These are phyloP conservation scores for Drechslera avenae DNA, from an alignment of 2,329 filamentous ascomycete species.

Conservation along the genomic window DNA sequence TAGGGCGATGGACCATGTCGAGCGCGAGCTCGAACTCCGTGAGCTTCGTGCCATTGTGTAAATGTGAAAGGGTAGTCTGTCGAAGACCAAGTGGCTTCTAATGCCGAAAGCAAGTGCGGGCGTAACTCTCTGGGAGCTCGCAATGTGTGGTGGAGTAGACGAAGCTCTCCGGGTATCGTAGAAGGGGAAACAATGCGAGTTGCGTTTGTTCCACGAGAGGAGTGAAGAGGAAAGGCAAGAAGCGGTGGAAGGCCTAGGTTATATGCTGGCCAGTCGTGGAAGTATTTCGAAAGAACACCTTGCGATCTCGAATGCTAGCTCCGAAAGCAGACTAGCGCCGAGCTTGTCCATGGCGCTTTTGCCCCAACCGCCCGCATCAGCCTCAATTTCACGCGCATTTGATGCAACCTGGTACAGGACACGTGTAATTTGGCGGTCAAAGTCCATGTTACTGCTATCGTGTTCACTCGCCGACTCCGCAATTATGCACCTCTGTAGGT, in stretches of 20 bases:
- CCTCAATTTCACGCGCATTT: conserved; percentile 37
- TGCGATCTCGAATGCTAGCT: conserved; percentile 30
- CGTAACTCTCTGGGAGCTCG: conserved; percentile 35
- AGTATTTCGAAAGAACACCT: conserved; percentile 42
- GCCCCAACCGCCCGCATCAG: conserved; percentile 31
- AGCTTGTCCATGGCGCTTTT: conserved; percentile 28
- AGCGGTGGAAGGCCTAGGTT: conserved; percentile 33
- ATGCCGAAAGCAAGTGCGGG: conserved; percentile 25
- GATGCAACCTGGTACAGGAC: conserved; percentile 37
- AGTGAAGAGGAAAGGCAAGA: conserved; percentile 26
- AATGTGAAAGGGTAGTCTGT: conserved; percentile 27
- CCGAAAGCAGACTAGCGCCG: conserved; percentile 27
- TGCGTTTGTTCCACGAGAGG: conserved; percentile 25
- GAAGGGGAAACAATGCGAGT: conserved; percentile 26
- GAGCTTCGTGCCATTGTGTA: conserved; percentile 64
- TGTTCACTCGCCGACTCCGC: conserved; percentile 1
- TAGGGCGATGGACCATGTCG: conserved; percentile 84
- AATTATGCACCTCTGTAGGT: conserved; percentile 12
- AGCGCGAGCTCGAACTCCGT: conserved; percentile 71
- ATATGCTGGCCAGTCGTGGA: conserved; percentile 34
- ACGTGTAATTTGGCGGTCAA: conserved; percentile 34
- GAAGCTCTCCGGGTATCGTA: conserved; percentile 39
- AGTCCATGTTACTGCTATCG: conserved; percentile 10
- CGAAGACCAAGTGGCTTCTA: conserved; percentile 18
- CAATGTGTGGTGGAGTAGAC: conserved; percentile 28